These are phyloP conservation scores for Oxalis stricta DNA, from an alignment of 441 rosid species.

Conservation along the genomic window DNA sequence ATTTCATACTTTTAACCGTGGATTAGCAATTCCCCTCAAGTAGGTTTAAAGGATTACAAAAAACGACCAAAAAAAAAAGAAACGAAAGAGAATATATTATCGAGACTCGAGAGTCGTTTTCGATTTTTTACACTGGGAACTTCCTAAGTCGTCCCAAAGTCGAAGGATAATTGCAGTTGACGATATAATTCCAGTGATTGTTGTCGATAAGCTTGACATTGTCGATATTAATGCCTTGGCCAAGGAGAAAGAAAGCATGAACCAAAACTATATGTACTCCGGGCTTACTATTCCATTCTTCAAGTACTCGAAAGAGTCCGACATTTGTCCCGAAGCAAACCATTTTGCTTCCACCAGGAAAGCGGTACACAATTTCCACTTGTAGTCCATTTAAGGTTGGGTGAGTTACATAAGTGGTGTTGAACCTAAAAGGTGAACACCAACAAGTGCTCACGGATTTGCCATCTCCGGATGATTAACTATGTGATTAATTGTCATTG, in stretches of 20 bases:
- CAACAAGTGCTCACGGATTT: too few species aligned
- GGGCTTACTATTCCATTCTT: slow-evolving; percentile 37
- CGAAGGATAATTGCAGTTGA: slow-evolving; percentile 39
- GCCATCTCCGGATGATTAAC: too few species aligned
- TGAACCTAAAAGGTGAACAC: too few species aligned
- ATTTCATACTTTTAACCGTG: too few species aligned
- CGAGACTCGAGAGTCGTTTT: not conserved
- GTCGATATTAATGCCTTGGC: slow-evolving; percentile 14
- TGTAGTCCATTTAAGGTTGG: not conserved
- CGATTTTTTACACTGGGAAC: slow-evolving; percentile 17
- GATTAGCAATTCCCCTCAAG: too few species aligned
- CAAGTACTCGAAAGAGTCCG: slow-evolving; percentile 31
- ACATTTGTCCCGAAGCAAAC: slow-evolving; percentile 24
- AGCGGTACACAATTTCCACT: slow-evolving; percentile 53
- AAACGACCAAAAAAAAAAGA: too few species aligned
- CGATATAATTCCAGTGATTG: slow-evolving; percentile 17
- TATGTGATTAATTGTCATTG: too few species aligned
- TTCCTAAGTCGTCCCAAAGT: slow-evolving; percentile 59
- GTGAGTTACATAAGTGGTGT: not conserved
- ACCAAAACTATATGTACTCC: slow-evolving; percentile 31
- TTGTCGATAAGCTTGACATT: slow-evolving; percentile 16
- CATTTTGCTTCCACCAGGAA: slow-evolving; percentile 40
- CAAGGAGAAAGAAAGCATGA: slow-evolving; percentile 35
- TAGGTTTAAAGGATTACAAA: too few species aligned
- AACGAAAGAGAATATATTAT: too few species aligned